These are phyloP conservation scores for Halenospora varia DNA, from an alignment of 495 filamentous ascomycete genomes.

Conservation along the genomic window DNA sequence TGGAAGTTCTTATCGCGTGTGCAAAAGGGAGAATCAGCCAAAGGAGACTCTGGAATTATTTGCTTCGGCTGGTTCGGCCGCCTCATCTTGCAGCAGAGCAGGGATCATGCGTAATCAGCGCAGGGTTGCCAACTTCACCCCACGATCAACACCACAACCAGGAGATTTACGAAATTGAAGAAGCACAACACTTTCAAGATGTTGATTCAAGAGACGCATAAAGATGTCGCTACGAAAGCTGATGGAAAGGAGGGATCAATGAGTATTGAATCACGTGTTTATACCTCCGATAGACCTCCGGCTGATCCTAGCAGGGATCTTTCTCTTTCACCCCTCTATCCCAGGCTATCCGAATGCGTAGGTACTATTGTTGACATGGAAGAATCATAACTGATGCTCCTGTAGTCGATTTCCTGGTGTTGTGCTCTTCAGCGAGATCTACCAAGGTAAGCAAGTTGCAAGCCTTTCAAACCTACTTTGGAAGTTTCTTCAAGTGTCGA, in stretches of 20 bases:
- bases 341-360: slow-evolving; percentile 78
- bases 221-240: slow-evolving; percentile 64
- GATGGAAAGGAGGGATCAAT: slow-evolving; percentile 55
- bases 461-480: background rate
- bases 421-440: slow-evolving; percentile 91
- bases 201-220: slow-evolving; percentile 62
- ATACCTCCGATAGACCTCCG: background rate
- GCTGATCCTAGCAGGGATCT: slow-evolving; percentile 60
- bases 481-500: background rate
- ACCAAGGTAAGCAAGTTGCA: slow-evolving; percentile 65
- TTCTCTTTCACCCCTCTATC: slow-evolving; percentile 82
- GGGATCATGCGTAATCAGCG: background rate
- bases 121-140: background rate
- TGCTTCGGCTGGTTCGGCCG: background rate
- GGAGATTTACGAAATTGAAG: background rate
- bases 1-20: slow-evolving; percentile 7
- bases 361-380: slow-evolving; percentile 18
- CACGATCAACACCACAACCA: background rate
- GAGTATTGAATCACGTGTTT: slow-evolving; percentile 38
- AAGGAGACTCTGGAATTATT: background rate
- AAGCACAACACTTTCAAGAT: slow-evolving; percentile 37
- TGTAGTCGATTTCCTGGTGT: slow-evolving; percentile 78
- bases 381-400: slow-evolving; percentile 23
- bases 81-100: background rate
- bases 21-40: background rate